phyloP scores from a whole-genome alignment of 2,329 filamentous ascomycete species.

The Hypoxylon sp. region DNA sequence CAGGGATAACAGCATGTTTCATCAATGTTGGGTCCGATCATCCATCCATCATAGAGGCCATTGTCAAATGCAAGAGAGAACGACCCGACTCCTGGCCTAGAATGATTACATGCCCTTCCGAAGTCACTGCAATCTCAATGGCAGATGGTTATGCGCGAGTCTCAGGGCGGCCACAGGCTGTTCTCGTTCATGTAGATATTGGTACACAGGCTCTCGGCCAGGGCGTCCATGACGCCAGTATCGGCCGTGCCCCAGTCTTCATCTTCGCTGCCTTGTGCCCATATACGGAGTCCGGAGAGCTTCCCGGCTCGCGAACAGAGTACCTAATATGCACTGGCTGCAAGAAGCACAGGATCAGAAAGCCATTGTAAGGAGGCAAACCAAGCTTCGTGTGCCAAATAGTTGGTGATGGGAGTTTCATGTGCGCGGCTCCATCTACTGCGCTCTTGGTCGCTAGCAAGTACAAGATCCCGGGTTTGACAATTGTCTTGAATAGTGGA shows the following conservation, averaged over 20 bases:
- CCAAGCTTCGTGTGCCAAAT: slow-evolving; percentile 63
- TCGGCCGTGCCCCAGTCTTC: slow-evolving; percentile 77
- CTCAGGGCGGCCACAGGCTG: slow-evolving; percentile 77
- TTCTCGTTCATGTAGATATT: slow-evolving; percentile 82
- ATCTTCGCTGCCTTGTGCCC: slow-evolving; percentile 83
- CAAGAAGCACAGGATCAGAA: slow-evolving; percentile 84
- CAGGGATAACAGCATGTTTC: slow-evolving; percentile 67
- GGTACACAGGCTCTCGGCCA: slow-evolving; percentile 83
- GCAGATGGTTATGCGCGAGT: slow-evolving; percentile 80
- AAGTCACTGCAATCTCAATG: slow-evolving; percentile 84
- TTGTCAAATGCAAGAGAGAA: slow-evolving; percentile 79
- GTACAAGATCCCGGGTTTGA: slow-evolving; percentile 64
- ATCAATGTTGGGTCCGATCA: slow-evolving; percentile 76
- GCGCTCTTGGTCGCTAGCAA: slow-evolving; percentile 65
- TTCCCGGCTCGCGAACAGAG: slow-evolving; percentile 78
- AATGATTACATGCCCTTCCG: slow-evolving; percentile 73
- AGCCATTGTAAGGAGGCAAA: slow-evolving; percentile 72
- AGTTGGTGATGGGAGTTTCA: slow-evolving; percentile 65
- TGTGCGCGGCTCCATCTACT: slow-evolving; percentile 65
- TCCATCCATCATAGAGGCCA: slow-evolving; percentile 79
- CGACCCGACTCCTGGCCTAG: slow-evolving; percentile 73
- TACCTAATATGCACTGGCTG: slow-evolving; percentile 87
- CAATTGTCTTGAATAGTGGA: slow-evolving; percentile 67
- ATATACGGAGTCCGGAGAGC: slow-evolving; percentile 80
- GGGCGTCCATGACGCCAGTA: slow-evolving; percentile 80